These are phyloP conservation scores for Eimeria sp. DNA, from an alignment of 169 alveolate species.

Conservation along the genomic window DNA sequence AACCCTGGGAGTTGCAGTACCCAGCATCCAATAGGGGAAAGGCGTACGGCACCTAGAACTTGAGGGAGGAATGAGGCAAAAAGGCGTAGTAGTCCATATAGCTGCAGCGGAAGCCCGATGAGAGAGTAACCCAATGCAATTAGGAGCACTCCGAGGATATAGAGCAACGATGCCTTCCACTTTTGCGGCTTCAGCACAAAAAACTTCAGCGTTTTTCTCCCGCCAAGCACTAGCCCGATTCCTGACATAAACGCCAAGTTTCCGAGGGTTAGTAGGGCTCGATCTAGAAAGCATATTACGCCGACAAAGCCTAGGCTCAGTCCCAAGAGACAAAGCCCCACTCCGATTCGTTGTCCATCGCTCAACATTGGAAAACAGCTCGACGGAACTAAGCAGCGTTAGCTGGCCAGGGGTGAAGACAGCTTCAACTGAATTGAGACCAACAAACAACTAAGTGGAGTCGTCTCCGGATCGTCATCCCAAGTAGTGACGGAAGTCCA, in stretches of 20 bases:
- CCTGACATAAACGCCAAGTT: conserved; percentile 83
- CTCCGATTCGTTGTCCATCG: conserved; percentile 84
- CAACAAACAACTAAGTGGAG: background rate
- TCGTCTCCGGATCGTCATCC: background rate
- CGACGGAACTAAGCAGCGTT: background rate
- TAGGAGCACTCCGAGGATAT: conserved; percentile 77
- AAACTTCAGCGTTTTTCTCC: conserved; percentile 72
- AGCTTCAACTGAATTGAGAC: background rate
- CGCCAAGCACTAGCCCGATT: conserved; percentile 81
- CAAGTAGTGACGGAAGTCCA: conserved; percentile 12
- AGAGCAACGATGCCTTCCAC: conserved; percentile 78
- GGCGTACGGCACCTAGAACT: conserved; percentile 77
- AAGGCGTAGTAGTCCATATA: conserved; percentile 82
- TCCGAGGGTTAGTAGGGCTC: conserved; percentile 84
- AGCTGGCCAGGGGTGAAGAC: background rate
- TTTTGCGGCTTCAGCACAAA: conserved; percentile 82
- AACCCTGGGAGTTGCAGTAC: conserved; percentile 79
- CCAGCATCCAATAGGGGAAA: conserved; percentile 83
- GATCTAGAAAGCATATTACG: conserved; percentile 77
- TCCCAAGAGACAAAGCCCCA: conserved; percentile 85
- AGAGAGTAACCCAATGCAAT: conserved; percentile 81
- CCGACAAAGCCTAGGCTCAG: conserved; percentile 81
- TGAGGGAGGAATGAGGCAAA: conserved; percentile 83
- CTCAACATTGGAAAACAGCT: conserved; percentile 50
- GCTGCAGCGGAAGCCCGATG: conserved; percentile 82